phyloP scores from a whole-genome alignment of 225 moss, liverwort and hornwort genomes.

The Pseudisothecium myosuroides region DNA sequence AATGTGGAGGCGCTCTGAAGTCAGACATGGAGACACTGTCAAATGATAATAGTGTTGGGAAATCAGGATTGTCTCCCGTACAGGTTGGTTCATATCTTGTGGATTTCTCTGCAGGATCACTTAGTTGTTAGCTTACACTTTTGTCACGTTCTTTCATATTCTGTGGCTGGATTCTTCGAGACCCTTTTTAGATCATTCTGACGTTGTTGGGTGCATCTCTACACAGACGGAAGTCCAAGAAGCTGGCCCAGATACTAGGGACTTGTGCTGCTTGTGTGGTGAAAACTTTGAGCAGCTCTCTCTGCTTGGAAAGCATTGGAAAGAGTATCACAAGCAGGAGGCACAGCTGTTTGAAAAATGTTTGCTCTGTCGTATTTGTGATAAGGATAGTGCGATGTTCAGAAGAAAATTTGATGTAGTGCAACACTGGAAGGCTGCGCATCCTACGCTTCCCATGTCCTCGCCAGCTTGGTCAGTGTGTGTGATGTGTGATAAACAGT shows the following conservation, averaged over 20 bases:
- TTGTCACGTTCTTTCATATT: neutral
- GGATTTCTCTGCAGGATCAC: neutral
- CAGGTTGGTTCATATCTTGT: constrained; percentile 18
- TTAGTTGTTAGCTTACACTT: neutral
- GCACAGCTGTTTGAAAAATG: constrained; percentile 59
- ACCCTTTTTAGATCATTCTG: neutral
- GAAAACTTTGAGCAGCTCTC: constrained; percentile 30
- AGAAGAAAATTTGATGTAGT: constrained; percentile 49
- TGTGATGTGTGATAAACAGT: constrained; percentile 48
- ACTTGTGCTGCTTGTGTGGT: constrained; percentile 66
- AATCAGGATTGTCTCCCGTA: neutral
- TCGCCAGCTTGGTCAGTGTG: constrained; percentile 66
- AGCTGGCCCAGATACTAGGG: constrained; percentile 2
- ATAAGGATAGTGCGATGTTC: constrained; percentile 26
- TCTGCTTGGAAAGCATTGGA: constrained; percentile 73
- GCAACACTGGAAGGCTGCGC: constrained; percentile 57
- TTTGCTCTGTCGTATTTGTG: constrained; percentile 63
- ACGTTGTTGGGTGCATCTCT: neutral
- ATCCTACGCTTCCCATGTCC: constrained; percentile 43
- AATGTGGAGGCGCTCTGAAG: neutral
- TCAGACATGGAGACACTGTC: neutral
- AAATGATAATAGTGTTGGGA: constrained; percentile 6
- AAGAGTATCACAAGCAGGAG: constrained; percentile 56
- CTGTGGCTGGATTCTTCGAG: neutral
- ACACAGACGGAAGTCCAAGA: constrained; percentile 10